Percentiles rank a stretch among this genome's conserved stretches.
These are phyloP conservation scores for Neobulgaria alba DNA, from an alignment of 2,329 filamentous ascomycete species.

Conservation along the genomic window DNA sequence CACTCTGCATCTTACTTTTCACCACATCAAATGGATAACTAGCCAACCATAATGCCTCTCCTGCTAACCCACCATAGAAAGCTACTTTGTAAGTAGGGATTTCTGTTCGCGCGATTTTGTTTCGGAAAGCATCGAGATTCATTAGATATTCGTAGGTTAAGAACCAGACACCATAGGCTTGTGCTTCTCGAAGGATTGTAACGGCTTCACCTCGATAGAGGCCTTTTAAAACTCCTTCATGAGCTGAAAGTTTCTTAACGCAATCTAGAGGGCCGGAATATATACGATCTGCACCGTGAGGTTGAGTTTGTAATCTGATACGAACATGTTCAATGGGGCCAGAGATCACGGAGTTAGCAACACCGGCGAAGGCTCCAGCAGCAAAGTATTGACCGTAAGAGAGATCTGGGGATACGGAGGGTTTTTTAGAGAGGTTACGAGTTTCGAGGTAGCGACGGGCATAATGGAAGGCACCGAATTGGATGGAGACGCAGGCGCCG, in stretches of 20 bases:
- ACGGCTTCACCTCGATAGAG: slow-evolving; percentile 84
- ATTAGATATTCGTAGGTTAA: slow-evolving; percentile 92
- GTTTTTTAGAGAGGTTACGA: slow-evolving; percentile 47
- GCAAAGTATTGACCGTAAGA: slow-evolving; percentile 82
- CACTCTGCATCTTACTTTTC: slow-evolving; percentile 99
- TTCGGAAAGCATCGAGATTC: slow-evolving; percentile 77
- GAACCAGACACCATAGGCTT: slow-evolving; percentile 96
- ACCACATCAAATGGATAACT: slow-evolving; percentile 96
- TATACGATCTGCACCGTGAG: slow-evolving; percentile 69
- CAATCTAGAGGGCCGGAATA: slow-evolving; percentile 87
- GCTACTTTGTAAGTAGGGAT: slow-evolving; percentile 82
- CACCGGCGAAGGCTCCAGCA: slow-evolving; percentile 82
- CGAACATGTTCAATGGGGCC: slow-evolving; percentile 94
- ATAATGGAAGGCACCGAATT: slow-evolving; percentile 95
- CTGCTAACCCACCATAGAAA: slow-evolving; percentile 84
- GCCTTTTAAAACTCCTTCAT: slow-evolving; percentile 59
- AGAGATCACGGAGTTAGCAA: slow-evolving; percentile 83
- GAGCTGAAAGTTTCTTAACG: slow-evolving; percentile 67
- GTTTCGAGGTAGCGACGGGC: slow-evolving; percentile 80
- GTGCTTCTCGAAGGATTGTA: slow-evolving; percentile 79
- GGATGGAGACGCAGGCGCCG: slow-evolving; percentile 94
- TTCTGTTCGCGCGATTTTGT: slow-evolving; percentile 64
- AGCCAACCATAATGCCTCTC: slow-evolving; percentile 85
- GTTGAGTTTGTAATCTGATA: slow-evolving; percentile 92
- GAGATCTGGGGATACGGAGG: slow-evolving; percentile 39